Percentiles rank a stretch among this genome's conserved stretches.
phyloP scores from a whole-genome alignment of 2,329 filamentous ascomycete genomes.

The Cryphonectria nitschkei region DNA sequence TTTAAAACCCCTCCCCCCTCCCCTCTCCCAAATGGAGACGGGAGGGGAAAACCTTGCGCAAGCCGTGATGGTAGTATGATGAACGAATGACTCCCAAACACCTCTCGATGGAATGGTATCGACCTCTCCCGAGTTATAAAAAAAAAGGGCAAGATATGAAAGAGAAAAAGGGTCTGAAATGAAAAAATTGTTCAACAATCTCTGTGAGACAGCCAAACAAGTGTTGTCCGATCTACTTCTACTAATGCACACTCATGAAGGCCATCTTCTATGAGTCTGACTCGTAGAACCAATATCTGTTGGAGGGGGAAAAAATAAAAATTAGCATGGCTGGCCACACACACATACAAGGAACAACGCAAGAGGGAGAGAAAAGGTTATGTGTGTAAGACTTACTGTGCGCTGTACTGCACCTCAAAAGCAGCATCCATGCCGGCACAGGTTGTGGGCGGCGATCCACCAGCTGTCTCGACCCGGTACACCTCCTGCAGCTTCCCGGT shows the following conservation, averaged over 20 bases:
- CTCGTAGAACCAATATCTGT: constrained; percentile 46
- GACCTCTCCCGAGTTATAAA: background rate
- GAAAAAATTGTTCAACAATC: background rate
- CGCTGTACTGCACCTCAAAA: constrained; percentile 80
- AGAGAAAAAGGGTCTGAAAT: background rate
- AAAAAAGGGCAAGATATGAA: background rate
- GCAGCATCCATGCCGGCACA: constrained; percentile 66
- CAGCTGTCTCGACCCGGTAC: constrained; percentile 83
- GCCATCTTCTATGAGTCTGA: background rate
- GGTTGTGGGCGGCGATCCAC: constrained; percentile 73
- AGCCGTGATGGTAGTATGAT: background rate
- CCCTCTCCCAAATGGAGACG: background rate
- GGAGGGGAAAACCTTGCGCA: background rate
- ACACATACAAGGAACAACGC: background rate
- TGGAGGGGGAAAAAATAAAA: constrained; percentile 9
- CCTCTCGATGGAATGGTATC: constrained; percentile 21
- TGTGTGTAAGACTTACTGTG: constrained; percentile 68
- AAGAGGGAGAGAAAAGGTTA: constrained; percentile 1
- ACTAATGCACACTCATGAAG: background rate
- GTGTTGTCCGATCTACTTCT: no score
- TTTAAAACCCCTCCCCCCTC: background rate
- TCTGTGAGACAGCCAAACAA: background rate
- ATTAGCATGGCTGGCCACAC: background rate
- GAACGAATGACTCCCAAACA: constrained; percentile 11
- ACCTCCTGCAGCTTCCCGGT: constrained; percentile 72